phyloP scores from a whole-genome alignment of 2,329 filamentous ascomycete genomes.

The Aspergillus novoparasiticus region DNA sequence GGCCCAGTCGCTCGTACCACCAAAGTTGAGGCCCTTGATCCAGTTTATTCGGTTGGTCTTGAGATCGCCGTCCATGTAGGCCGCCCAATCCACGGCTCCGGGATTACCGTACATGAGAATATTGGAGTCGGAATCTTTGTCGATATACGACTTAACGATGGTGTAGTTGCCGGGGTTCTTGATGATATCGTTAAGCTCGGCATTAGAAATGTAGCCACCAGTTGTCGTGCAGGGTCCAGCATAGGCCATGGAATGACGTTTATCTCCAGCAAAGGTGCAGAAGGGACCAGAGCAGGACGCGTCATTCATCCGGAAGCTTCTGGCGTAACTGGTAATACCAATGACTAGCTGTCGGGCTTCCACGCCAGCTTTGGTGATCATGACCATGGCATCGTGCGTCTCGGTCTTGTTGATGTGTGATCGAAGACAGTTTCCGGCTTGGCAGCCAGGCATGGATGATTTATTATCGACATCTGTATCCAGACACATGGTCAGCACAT shows the following conservation, averaged over 20 bases:
- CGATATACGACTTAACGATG: background rate
- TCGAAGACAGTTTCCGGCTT: conserved; percentile 37
- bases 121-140: background rate
- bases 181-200: conserved; percentile 1
- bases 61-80: background rate
- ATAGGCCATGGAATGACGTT: background rate
- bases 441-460: conserved; percentile 24
- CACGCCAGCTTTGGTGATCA: conserved; percentile 7
- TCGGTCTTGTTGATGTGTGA: conserved; percentile 26
- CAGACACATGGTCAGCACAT: background rate
- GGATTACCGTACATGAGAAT: background rate
- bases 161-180: background rate
- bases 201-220: background rate
- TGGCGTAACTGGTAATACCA: background rate
- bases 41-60: background rate
- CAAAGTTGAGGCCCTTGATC: background rate
- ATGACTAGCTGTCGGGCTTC: background rate
- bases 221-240: background rate
- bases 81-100: background rate
- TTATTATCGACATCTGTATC: conserved; percentile 8
- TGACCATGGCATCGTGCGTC: background rate
- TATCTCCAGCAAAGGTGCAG: background rate
- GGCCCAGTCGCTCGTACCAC: background rate
- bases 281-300: conserved; percentile 1
- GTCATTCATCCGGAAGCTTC: conserved; percentile 2